A percentile compares a stretch with the other conserved stretches of the same genome.
Conservation (phyloP, 2,329 filamentous ascomycete species). For the Curvularia eragrostidis region DNA sequence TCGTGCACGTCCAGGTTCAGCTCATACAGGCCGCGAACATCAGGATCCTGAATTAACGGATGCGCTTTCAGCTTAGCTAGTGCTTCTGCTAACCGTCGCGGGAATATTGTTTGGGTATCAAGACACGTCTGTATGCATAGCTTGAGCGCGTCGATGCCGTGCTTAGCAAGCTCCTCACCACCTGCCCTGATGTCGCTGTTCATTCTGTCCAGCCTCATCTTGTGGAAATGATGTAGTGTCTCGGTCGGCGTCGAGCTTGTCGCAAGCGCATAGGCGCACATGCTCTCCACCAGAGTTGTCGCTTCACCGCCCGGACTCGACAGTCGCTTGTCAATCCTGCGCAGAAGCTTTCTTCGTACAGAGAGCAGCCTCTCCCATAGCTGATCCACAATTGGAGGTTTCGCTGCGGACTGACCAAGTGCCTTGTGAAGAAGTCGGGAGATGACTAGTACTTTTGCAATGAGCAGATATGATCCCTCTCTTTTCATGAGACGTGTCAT, state of each 20-base stretch:
- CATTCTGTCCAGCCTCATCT: slow-evolving; percentile 74
- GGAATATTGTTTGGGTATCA: slow-evolving; percentile 78
- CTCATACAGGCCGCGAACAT: slow-evolving; percentile 70
- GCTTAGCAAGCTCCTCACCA: slow-evolving; percentile 55
- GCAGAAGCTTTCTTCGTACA: slow-evolving; percentile 69
- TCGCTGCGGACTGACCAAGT: slow-evolving; percentile 61
- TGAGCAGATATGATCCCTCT: slow-evolving; percentile 59
- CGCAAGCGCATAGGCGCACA: slow-evolving; percentile 82
- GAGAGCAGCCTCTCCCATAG: slow-evolving; percentile 69
- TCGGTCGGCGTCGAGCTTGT: slow-evolving; percentile 82
- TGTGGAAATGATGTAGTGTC: slow-evolving; percentile 78
- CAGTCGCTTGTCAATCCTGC: slow-evolving; percentile 65
- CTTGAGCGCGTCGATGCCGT: slow-evolving; percentile 69
- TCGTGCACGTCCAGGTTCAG: slow-evolving; percentile 79
- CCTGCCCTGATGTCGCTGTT: slow-evolving; percentile 63
- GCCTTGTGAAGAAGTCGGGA: slow-evolving; percentile 77
- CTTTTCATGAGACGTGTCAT: slow-evolving; percentile 62
- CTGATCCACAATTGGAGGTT: slow-evolving; percentile 64
- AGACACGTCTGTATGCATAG: slow-evolving; percentile 80
- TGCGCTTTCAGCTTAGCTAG: slow-evolving; percentile 72
- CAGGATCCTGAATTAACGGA: slow-evolving; percentile 73
- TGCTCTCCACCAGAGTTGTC: slow-evolving; percentile 68
- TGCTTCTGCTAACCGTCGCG: slow-evolving; percentile 72
- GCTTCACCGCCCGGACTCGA: slow-evolving; percentile 46
- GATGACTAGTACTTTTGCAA: slow-evolving; percentile 73